Percentiles rank a stretch among this genome's conserved stretches.
These are phyloP conservation scores for Acer negundo DNA, from an alignment of 345 rosid species.

Conservation along the genomic window DNA sequence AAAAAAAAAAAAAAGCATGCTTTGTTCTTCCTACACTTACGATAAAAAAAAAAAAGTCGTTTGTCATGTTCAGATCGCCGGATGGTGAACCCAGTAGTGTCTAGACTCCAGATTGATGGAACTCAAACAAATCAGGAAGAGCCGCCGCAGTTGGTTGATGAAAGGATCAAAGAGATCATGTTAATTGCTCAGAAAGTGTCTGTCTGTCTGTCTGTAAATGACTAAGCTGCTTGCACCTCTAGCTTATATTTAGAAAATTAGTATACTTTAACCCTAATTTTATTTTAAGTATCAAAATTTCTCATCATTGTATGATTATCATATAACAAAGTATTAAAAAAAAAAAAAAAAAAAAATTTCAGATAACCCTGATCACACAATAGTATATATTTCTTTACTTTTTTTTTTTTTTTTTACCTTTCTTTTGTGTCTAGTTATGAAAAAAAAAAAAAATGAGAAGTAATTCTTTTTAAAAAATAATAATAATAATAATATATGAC, in stretches of 20 bases:
- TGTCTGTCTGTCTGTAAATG: conserved; percentile 31
- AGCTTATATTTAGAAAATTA: not conserved
- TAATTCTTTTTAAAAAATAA: too few species aligned
- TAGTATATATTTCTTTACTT: too few species aligned
- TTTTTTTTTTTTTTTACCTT: too few species aligned
- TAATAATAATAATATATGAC: too few species aligned
- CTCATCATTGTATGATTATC: too few species aligned
- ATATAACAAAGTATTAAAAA: too few species aligned
- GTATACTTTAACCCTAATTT: not conserved
- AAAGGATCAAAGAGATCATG: conserved; percentile 72
- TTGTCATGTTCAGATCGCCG: conserved; percentile 65
- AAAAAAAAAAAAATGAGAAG: too few species aligned
- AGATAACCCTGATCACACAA: too few species aligned
- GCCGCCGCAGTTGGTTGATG: conserved; percentile 82
- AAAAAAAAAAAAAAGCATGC: too few species aligned
- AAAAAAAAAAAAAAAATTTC: too few species aligned
- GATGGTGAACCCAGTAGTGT: conserved; percentile 39
- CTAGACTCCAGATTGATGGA: conserved; percentile 43
- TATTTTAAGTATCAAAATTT: too few species aligned
- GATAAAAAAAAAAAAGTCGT: conserved; percentile 64
- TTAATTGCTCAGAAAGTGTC: conserved; percentile 66
- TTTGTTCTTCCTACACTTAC: conserved; percentile 1
- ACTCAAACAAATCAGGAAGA: conserved; percentile 59
- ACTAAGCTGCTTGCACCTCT: conserved; percentile 3
- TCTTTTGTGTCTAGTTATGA: too few species aligned